phyloP scores from a whole-genome alignment of 768 basidiomycete species.

The Rhizopogon salebrosus region DNA sequence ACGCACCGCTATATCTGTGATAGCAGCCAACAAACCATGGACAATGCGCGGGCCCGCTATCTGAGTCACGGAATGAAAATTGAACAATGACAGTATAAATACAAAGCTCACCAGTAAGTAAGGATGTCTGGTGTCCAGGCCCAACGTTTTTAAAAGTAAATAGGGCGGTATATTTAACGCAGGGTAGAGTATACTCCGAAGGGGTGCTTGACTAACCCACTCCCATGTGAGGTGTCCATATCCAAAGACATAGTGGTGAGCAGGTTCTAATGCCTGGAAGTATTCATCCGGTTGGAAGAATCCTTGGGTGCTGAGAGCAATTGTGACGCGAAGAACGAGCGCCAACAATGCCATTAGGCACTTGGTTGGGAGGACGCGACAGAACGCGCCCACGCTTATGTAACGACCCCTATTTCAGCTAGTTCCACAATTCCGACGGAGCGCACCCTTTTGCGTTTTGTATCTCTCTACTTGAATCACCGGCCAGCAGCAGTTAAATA shows the following conservation, averaged over 20 bases:
- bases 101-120: slow-evolving; percentile 54
- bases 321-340: slow-evolving; percentile 40
- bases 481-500: no score
- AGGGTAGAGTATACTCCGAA: slow-evolving; percentile 81
- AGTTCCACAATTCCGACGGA: no score
- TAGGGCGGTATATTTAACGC: slow-evolving; percentile 76
- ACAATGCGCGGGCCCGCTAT: slow-evolving; percentile 69
- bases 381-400: neutral
- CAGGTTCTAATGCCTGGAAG: slow-evolving; percentile 91
- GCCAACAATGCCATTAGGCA: neutral
- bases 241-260: slow-evolving; percentile 83
- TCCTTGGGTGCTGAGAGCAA: slow-evolving; percentile 71
- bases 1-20: slow-evolving; percentile 73
- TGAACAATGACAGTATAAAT: neutral
- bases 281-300: slow-evolving; percentile 98
- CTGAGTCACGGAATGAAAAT: slow-evolving; percentile 33
- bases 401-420: neutral
- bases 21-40: slow-evolving; percentile 71
- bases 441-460: no score
- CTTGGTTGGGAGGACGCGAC: neutral
- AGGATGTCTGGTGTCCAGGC: slow-evolving; percentile 43
- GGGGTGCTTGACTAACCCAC: slow-evolving; percentile 68
- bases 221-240: slow-evolving; percentile 96
- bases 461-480: no score
- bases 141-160: slow-evolving; percentile 53